A percentile compares a stretch with the other conserved stretches of the same genome.
Conservation (phyloP, 176 grass and related monocot genomes). For the Bothriochloa decipiens region DNA sequence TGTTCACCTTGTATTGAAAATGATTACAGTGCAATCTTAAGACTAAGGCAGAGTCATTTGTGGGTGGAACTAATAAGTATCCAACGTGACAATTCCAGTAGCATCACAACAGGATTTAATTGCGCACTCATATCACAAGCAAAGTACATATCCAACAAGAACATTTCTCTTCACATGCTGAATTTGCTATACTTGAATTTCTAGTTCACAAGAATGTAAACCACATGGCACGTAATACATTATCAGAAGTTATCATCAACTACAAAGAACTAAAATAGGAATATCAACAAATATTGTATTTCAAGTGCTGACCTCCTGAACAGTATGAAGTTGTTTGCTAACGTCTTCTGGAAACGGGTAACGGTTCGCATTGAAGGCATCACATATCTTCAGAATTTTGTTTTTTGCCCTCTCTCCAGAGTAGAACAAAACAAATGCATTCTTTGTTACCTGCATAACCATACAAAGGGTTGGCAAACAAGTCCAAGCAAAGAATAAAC, state of each 20-base stretch:
- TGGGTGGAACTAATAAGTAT: neutral
- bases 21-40: neutral
- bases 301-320: conserved; percentile 70
- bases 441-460: conserved; percentile 69
- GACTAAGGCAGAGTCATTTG: neutral
- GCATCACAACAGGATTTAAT: conserved; percentile 15
- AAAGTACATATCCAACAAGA: conserved; percentile 29
- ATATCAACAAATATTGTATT: conserved; percentile 21
- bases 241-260: neutral
- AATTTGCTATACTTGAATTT: conserved; percentile 15
- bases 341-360: conserved; percentile 91
- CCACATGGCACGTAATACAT: neutral
- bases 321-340: conserved; percentile 66
- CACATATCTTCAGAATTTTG: conserved; percentile 96
- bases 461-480: conserved; percentile 2
- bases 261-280: conserved; percentile 20
- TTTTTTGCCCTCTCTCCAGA: conserved; percentile 87
- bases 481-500: conserved; percentile 22
- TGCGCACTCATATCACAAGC: conserved; percentile 4
- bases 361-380: conserved; percentile 91
- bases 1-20: conserved; percentile 6
- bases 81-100: neutral
- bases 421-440: conserved; percentile 93
- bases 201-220: neutral
- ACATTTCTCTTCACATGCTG: neutral